Percentiles rank a stretch among this genome's conserved stretches.
Conservation (phyloP, 768 basidiomycete genomes). For the Collybia mongolica region DNA sequence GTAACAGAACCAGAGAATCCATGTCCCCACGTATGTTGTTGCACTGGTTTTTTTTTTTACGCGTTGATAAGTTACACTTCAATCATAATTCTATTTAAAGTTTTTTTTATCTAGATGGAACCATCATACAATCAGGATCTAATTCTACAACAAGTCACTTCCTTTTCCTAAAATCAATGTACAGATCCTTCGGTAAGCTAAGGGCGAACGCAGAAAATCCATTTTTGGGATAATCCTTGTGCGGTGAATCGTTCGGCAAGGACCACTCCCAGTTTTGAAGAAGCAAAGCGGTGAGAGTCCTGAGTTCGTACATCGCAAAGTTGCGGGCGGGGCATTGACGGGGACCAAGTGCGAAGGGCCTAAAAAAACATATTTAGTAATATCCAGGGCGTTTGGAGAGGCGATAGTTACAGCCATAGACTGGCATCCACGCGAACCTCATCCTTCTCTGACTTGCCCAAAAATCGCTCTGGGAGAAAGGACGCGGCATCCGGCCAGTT, state of each 20-base stretch:
- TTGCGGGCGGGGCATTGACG: slow-evolving; percentile 12
- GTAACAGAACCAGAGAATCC: slow-evolving; percentile 1
- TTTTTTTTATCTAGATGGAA: too few species aligned
- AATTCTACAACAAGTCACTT: too few species aligned
- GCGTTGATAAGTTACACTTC: too few species aligned
- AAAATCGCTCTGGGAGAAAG: slow-evolving; percentile 5
- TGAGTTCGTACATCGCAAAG: slow-evolving; percentile 11
- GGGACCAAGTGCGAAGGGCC: slow-evolving; percentile 5
- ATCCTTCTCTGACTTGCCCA: neutral
- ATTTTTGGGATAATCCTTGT: slow-evolving; percentile 3
- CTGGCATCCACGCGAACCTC: neutral
- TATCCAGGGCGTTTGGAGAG: neutral
- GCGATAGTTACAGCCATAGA: neutral
- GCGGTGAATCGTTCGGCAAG: neutral
- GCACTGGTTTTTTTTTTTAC: too few species aligned
- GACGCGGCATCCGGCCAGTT: slow-evolving; percentile 1
- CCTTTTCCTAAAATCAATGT: neutral
- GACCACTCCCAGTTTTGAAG: slow-evolving; percentile 6
- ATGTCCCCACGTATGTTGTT: too few species aligned
- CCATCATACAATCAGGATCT: too few species aligned
- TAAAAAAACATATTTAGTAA: neutral
- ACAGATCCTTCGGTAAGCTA: slow-evolving; percentile 6
- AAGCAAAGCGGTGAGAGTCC: slow-evolving; percentile 5
- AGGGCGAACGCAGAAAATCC: slow-evolving; percentile 4
- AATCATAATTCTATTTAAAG: too few species aligned